Conservation (phyloP, 2,329 filamentous ascomycete genomes). For the Botrytis elliptica region DNA sequence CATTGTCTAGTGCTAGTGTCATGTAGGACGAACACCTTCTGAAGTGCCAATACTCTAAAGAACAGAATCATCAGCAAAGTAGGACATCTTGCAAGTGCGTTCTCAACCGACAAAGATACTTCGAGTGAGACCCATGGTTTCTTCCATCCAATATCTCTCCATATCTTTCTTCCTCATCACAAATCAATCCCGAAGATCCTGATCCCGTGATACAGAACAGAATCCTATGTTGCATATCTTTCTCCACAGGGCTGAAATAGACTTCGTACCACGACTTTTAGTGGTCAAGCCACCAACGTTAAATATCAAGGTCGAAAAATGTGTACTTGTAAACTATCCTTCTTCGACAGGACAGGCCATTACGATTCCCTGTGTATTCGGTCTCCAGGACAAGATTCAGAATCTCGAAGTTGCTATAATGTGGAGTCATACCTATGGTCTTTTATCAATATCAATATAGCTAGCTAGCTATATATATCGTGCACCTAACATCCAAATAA, state of each 20-base stretch:
- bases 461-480: no score
- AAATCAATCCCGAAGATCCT: background rate
- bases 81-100: background rate
- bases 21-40: background rate
- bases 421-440: background rate
- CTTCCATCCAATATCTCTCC: background rate
- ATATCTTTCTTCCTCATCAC: background rate
- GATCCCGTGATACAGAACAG: background rate
- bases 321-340: background rate
- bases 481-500: background rate
- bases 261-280: slow-evolving; percentile 1
- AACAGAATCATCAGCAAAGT: background rate
- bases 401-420: background rate
- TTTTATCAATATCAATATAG: background rate
- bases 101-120: background rate
- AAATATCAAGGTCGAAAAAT: background rate
- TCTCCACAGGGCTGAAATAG: slow-evolving; percentile 15
- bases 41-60: background rate
- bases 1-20: background rate
- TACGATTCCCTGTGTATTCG: background rate
- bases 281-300: background rate
- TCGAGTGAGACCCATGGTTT: background rate
- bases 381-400: background rate
- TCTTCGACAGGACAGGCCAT: background rate
- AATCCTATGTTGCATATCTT: slow-evolving; percentile 1